phyloP scores from a whole-genome alignment of 257 asterid species.

The Fraxinus cuspidata region DNA sequence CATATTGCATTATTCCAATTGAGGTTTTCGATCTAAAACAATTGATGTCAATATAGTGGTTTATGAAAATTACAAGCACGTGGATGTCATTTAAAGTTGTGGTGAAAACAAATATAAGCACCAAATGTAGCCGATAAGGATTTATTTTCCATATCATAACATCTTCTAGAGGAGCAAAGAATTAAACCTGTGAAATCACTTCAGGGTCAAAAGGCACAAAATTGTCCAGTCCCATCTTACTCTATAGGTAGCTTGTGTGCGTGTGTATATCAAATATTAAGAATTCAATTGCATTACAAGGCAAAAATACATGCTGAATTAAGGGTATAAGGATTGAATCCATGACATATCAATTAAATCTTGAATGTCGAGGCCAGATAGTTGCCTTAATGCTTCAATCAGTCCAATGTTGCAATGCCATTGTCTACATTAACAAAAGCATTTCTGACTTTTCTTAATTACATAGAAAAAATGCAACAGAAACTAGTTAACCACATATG shows the following conservation, averaged over 20 bases:
- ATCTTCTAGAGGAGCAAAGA: not conserved
- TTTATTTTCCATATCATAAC: not conserved
- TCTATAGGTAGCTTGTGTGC: not conserved
- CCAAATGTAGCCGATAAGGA: not conserved
- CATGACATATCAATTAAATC: not conserved
- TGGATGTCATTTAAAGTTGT: not conserved
- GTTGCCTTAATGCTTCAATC: slow-evolving; percentile 15
- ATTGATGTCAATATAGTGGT: not conserved
- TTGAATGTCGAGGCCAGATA: slow-evolving; percentile 1
- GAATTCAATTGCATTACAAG: slow-evolving; percentile 1
- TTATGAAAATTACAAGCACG: not conserved
- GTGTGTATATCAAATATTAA: not conserved
- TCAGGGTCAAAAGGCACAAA: not conserved
- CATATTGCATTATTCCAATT: too few species aligned
- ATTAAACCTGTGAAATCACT: not conserved
- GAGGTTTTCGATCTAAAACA: not conserved
- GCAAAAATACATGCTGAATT: slow-evolving; percentile 2
- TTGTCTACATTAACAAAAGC: not conserved
- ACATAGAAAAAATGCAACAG: not conserved
- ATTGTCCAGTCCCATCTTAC: slow-evolving; percentile 10
- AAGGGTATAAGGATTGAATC: not conserved
- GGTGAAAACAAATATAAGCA: not conserved
- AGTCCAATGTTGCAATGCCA: slow-evolving; percentile 3
- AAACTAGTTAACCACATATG: not conserved
- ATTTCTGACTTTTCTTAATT: not conserved